Base-by-base conservation (phyloP, 306 rosid genomes). In the Sicyos edulis region DNA sequence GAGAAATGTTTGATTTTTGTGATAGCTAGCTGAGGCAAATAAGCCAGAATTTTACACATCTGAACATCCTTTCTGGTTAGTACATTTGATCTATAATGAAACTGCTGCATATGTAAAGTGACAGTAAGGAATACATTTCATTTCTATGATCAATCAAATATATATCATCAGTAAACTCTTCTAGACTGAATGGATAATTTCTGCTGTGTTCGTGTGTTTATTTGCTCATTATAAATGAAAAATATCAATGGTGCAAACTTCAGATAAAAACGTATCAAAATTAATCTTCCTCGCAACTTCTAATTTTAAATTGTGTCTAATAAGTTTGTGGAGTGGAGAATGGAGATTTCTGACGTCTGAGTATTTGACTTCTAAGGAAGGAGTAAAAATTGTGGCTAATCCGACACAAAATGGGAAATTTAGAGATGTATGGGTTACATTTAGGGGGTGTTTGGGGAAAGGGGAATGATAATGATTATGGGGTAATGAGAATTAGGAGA, bases 21-120 rank as follows among this genome's bases (percentile, higher is more conserved):
- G n/a, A n/a, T n/a, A n/a, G n/a, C 88, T 92, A 75, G 96, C 96
- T 54, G 81, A 88, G 82, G 98, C 98, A 58, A 87, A 90, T 63
- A 92, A 92, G 82, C 96, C 98, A 66, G 85, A 78, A 52, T 92
- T 92, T 83, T 90, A 92, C 84, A 90, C 89, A 45, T 90, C 93
- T 13, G 96, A 92, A 77, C 98, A 90, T 84, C 98, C 96, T 6
- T 92, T 92, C 80, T 96, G 96, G 98, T 92, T 52, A 76, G 90
- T 79, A 80, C 73, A 82, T 78, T 72, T 10, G 44, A 24, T 42
- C 75, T 74, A n/a, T 55, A 51, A 42, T 59, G 53, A 64, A 72
- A 66, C 49, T 26, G 37, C 11, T 45, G 34, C 58, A 53, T 21
- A 0, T 42, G 10, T 40, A 11, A 40, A 64, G 22, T 64, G 32